phyloP scores from a whole-genome alignment of 2,329 filamentous ascomycete genomes.

The Sclerotinia trifoliorum region DNA sequence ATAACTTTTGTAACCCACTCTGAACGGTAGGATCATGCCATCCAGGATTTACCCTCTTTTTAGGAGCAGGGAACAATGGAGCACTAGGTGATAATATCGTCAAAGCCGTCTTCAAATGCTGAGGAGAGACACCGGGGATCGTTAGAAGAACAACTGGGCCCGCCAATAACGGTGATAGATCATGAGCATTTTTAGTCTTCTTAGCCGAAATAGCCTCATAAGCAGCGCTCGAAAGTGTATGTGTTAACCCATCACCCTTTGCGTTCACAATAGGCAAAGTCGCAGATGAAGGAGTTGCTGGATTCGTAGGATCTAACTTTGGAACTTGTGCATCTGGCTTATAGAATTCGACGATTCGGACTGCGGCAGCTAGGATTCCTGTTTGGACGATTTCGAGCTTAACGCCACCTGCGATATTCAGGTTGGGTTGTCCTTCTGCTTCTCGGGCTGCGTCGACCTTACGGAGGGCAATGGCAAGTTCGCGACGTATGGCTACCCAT shows the following conservation, averaged over 20 bases:
- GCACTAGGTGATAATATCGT: conserved; percentile 72
- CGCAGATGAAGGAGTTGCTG: conserved; percentile 31
- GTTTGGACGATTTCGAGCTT: conserved; percentile 84
- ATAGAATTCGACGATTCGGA: conserved; percentile 85
- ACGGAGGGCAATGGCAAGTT: conserved; percentile 57
- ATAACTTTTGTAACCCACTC: conserved; percentile 78
- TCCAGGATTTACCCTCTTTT: conserved; percentile 70
- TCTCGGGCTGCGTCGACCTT: conserved; percentile 59
- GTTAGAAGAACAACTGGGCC: conserved; percentile 79
- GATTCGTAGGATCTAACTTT: conserved; percentile 27
- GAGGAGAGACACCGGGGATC: conserved; percentile 79
- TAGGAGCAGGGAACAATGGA: conserved; percentile 74
- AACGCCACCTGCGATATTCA: conserved; percentile 58
- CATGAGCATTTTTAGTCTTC: conserved; percentile 49
- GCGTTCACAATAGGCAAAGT: conserved; percentile 25
- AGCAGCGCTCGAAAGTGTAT: conserved; percentile 54
- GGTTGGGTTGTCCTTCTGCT: conserved; percentile 45
- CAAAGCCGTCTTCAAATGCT: conserved; percentile 78
- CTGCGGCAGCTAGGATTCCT: conserved; percentile 80
- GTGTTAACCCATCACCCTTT: conserved; percentile 45
- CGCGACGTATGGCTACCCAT: conserved; percentile 65
- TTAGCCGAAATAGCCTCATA: conserved; percentile 42
- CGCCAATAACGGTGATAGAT: conserved; percentile 72
- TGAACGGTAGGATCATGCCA: conserved; percentile 81
- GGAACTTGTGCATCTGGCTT: conserved; percentile 48